These are phyloP conservation scores for Chenopodium album DNA, from an alignment of 148 eudicot species.

Conservation along the genomic window DNA sequence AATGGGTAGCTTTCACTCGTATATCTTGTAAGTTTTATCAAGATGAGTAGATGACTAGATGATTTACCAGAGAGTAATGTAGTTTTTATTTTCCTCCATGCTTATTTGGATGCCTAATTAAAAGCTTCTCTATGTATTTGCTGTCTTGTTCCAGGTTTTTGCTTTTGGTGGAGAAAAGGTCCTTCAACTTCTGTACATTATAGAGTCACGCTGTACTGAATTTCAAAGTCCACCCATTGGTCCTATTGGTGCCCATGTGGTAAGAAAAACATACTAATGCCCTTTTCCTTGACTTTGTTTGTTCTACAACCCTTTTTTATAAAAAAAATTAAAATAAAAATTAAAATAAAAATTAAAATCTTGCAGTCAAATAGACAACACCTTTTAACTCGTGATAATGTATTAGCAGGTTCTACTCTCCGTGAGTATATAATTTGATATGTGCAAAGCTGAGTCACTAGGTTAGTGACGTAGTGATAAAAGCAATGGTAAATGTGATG, in stretches of 20 bases:
- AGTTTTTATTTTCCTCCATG: neutral
- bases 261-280: slow-evolving; percentile 29
- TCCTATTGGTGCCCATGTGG: slow-evolving; percentile 91
- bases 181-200: slow-evolving; percentile 57
- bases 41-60: slow-evolving; percentile 1
- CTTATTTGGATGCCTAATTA: neutral
- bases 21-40: neutral
- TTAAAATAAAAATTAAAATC: no score
- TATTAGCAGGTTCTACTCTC: neutral
- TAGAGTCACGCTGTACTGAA: slow-evolving; percentile 65
- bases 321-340: no score
- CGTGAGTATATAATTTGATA: neutral
- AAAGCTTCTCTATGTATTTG: neutral
- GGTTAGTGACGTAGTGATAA: neutral
- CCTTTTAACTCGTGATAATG: neutral
- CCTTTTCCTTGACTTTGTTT: neutral
- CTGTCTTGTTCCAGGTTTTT: slow-evolving; percentile 56
- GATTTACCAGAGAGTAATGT: neutral
- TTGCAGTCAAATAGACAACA: neutral
- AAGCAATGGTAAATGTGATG: neutral
- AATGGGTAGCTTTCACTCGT: neutral
- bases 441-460: neutral
- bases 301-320: neutral
- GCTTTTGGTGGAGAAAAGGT: slow-evolving; percentile 88
- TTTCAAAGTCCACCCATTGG: slow-evolving; percentile 89